Evolutionary conservation across 2,329 filamentous ascomycete species (phyloP), one percentile per base, ranked within the genome.

Genomic region (Diaporthe capsici): DNA sequence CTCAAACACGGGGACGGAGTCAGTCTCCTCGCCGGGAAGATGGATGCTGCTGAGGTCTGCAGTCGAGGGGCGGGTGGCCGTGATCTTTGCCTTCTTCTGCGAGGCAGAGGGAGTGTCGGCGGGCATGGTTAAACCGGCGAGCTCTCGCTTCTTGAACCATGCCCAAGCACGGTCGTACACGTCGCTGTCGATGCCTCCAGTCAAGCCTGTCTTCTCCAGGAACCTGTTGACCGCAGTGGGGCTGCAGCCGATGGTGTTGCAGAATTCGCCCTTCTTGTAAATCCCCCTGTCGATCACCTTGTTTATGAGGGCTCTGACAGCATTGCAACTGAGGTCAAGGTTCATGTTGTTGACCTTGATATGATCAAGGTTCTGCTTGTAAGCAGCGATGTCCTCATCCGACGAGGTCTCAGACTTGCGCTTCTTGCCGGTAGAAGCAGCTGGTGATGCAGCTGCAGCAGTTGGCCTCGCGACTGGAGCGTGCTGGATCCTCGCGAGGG

Each of bases 81-180:
- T 5, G 22, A 51, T 73, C 58, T 73, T 75, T n/a, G 68, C 15
- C 71, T 76, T 76, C 61, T 70, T 74, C 31, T 70, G 55, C 1
- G 67, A 25, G 2, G 34, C 47, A 37, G 51, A 15, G 12, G 47
- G 8, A 22, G 25, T 25, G 25, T 31, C 34, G 17, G 28, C 78
- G 74, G 84, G 84, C 78, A 81, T 80, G 53, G 85, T 84, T 34
- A 89, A 80, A 1, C 88, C 88, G 42, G 85, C 83, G 44, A 88
- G 78, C 78, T 91, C 87, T 47, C 88, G 84, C 78, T 85, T 86
- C 80, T 87, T 87, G 84, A 91, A 91, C 81, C 86, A 88, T 20
- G 55, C 47, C 76, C 81, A 83, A 22, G 86, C 85, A 10, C 82
- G 81, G 6, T 49, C 39, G 77, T 84, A 87, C 2, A 82, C 82